phyloP scores from a whole-genome alignment of 805 yeast genomes.

The Cyberlindnera xishuangbannaensis region DNA sequence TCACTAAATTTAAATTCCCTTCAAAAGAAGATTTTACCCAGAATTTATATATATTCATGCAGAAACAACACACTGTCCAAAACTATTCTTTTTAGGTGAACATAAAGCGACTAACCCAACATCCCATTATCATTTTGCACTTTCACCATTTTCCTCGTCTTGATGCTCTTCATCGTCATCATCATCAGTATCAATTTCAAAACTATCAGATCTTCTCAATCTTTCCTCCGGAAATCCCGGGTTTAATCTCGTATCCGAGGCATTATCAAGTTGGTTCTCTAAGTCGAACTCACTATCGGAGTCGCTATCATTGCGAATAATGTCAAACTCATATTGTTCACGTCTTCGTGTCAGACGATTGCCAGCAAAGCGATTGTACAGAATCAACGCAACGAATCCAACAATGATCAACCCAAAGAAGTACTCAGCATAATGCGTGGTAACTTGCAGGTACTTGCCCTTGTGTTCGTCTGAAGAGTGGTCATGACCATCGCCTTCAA shows the following conservation, averaged over 20 bases:
- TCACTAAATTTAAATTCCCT: too few relatives aligned
- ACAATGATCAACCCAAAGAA: constrained; percentile 52
- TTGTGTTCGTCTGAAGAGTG: constrained; percentile 29
- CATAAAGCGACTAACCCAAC: too few relatives aligned
- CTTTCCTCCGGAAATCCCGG: constrained; percentile 6
- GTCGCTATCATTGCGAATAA: constrained; percentile 49
- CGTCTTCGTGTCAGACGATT: constrained; percentile 37
- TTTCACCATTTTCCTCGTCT: not conserved
- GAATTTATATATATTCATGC: too few relatives aligned
- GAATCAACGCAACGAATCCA: constrained; percentile 46
- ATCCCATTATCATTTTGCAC: too few relatives aligned
- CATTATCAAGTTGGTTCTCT: constrained; percentile 50
- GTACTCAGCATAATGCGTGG: constrained; percentile 51
- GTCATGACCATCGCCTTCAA: constrained; percentile 21
- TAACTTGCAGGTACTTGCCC: constrained; percentile 32
- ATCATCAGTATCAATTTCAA: constrained; percentile 20
- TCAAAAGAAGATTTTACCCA: too few relatives aligned
- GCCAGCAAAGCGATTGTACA: constrained; percentile 36
- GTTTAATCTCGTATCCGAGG: constrained; percentile 7
- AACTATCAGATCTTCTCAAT: constrained; percentile 16
- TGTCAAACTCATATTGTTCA: constrained; percentile 30
- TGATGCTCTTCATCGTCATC: constrained; percentile 8
- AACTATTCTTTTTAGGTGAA: too few relatives aligned
- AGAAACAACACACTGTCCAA: too few relatives aligned
- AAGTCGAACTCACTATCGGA: constrained; percentile 70